Conservation (phyloP, 2,329 filamentous ascomycete species). For the Trichophyton benhamiae region DNA sequence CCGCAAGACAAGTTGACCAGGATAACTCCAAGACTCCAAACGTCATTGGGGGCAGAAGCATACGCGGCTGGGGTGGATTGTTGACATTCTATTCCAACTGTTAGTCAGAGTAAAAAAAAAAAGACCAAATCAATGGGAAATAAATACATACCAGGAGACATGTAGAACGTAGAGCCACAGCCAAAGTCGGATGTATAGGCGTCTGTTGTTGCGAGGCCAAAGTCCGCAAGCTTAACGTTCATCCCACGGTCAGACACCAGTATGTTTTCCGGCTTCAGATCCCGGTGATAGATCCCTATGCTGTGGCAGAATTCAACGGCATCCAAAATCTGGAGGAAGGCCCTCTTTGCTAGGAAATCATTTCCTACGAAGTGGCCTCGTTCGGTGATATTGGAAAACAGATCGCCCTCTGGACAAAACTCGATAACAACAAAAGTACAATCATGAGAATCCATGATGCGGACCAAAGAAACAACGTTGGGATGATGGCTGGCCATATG, state of each 20-base stretch:
- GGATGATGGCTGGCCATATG: slow-evolving; percentile 77
- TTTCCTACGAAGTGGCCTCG: slow-evolving; percentile 85
- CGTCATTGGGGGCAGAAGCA: slow-evolving; percentile 84
- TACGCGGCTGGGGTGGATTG: slow-evolving; percentile 63
- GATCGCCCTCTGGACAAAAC: slow-evolving; percentile 90
- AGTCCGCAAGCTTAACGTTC: slow-evolving; percentile 92
- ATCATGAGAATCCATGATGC: slow-evolving; percentile 82
- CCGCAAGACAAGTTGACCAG: slow-evolving; percentile 95
- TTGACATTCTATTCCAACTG: slow-evolving; percentile 62
- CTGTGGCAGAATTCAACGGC: slow-evolving; percentile 92
- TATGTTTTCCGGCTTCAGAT: slow-evolving; percentile 97
- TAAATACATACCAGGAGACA: slow-evolving; percentile 77
- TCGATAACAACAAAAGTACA: slow-evolving; percentile 95
- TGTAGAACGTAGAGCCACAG: slow-evolving; percentile 97
- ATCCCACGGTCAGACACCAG: slow-evolving; percentile 77
- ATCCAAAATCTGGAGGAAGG: slow-evolving; percentile 91
- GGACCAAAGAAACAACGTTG: slow-evolving; percentile 86
- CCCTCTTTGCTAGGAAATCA: slow-evolving; percentile 71
- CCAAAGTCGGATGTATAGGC: slow-evolving; percentile 83
- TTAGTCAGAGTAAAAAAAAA: neutral
- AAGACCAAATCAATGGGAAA: slow-evolving; percentile 7
- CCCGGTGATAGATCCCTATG: slow-evolving; percentile 88
- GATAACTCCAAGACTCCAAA: slow-evolving; percentile 97
- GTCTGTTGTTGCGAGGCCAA: slow-evolving; percentile 83
- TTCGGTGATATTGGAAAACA: slow-evolving; percentile 97